Conservation (phyloP, 1,139 yeast genomes). For the Candida gigantensis region DNA sequence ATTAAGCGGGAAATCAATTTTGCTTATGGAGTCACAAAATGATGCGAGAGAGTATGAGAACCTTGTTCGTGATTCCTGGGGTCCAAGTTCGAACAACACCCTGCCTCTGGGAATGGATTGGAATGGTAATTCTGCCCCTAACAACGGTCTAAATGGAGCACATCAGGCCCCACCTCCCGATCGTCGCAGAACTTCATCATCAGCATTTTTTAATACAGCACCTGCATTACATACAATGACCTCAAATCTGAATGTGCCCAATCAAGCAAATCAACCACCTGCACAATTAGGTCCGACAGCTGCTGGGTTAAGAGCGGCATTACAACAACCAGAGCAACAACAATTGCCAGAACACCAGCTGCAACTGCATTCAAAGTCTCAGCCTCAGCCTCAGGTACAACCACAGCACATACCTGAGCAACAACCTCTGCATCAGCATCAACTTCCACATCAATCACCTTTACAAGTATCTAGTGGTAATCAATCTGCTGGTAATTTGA, state of each 20-base stretch:
- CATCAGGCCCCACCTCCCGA: constrained; percentile 13
- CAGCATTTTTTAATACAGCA: constrained; percentile 33
- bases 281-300: constrained; percentile 15
- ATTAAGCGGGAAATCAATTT: constrained; percentile 52
- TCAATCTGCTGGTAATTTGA: constrained; percentile 4
- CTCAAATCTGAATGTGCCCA: no score
- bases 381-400: constrained; percentile 16
- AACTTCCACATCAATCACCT: constrained; percentile 11
- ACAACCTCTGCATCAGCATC: constrained; percentile 14
- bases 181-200: constrained; percentile 32
- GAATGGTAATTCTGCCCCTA: constrained; percentile 14
- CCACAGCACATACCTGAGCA: no score
- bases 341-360: constrained; percentile 13
- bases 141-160: constrained; percentile 13
- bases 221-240: constrained; percentile 17
- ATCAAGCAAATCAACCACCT: constrained; percentile 8
- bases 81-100: constrained; percentile 19
- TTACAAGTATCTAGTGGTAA: constrained; percentile 7
- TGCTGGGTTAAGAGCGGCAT: constrained; percentile 13
- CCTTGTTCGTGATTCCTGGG: constrained; percentile 54
- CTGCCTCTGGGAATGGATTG: constrained; percentile 31
- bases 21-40: constrained; percentile 57
- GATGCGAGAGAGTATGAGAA: constrained; percentile 55
- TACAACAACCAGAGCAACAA: constrained; percentile 15
- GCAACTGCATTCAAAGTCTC: constrained; percentile 23